Conservation (phyloP, 352 stramenopile species). For the Globisporangium polare region DNA sequence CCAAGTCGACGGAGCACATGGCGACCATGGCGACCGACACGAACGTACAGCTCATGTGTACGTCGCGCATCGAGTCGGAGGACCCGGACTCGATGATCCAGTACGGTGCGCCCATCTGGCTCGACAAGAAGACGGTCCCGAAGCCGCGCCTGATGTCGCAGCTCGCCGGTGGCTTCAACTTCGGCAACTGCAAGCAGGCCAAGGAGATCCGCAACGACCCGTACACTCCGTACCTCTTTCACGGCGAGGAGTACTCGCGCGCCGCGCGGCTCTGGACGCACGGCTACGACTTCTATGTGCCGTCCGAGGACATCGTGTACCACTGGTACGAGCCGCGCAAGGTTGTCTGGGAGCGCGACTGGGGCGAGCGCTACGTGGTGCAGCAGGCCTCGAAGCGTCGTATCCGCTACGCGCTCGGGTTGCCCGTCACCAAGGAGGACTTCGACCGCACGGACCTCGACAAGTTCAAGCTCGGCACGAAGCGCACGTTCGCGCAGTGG, state of each 20-base stretch:
- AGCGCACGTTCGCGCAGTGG: slow-evolving; percentile 76
- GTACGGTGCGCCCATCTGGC: slow-evolving; percentile 64
- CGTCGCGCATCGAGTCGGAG: slow-evolving; percentile 66
- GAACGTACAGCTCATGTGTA: slow-evolving; percentile 76
- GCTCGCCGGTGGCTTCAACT: slow-evolving; percentile 79
- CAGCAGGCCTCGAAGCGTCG: slow-evolving; percentile 73
- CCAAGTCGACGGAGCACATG: slow-evolving; percentile 67
- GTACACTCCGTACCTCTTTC: slow-evolving; percentile 75
- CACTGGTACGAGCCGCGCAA: slow-evolving; percentile 83
- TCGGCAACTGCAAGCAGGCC: slow-evolving; percentile 63
- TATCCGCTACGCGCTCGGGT: slow-evolving; percentile 53
- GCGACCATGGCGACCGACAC: slow-evolving; percentile 46
- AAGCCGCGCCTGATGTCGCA: slow-evolving; percentile 78
- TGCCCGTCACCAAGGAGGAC: slow-evolving; percentile 62
- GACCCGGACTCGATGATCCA: slow-evolving; percentile 75
- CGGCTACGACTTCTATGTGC: slow-evolving; percentile 81
- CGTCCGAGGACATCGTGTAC: slow-evolving; percentile 66
- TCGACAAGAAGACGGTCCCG: slow-evolving; percentile 60
- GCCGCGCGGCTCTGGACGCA: slow-evolving; percentile 69
- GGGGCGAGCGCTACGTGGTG: slow-evolving; percentile 58
- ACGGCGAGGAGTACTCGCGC: slow-evolving; percentile 82
- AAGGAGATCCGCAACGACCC: slow-evolving; percentile 78
- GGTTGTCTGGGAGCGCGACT: slow-evolving; percentile 80
- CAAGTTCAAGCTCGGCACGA: slow-evolving; percentile 63
- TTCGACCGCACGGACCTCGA: slow-evolving; percentile 73